A percentile compares a stretch with the other conserved stretches of the same genome.
Conservation (phyloP, 1,139 yeast genomes). For the Taphrina flavorubra region DNA sequence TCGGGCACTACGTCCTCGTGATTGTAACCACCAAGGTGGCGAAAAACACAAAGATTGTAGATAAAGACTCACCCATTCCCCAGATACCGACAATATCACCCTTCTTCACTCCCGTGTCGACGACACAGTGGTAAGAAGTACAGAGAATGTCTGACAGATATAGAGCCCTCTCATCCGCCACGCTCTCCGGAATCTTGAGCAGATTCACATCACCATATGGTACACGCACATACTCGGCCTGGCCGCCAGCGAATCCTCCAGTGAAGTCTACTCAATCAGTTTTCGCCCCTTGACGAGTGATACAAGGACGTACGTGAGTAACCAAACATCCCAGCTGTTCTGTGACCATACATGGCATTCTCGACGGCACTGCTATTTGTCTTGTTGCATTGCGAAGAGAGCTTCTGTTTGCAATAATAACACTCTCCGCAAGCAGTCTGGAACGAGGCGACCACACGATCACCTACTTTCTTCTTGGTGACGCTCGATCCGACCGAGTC, state of each 20-base stretch:
- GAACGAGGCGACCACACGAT: conserved; percentile 58
- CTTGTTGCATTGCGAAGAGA: conserved; percentile 54
- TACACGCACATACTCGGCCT: conserved; percentile 57
- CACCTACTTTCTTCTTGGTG: conserved; percentile 54
- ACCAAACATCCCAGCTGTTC: conserved; percentile 43
- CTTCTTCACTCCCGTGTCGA: conserved; percentile 49
- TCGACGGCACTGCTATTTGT: conserved; percentile 41
- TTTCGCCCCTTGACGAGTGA: no score
- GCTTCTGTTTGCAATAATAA: conserved; percentile 40
- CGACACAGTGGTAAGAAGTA: conserved; percentile 42
- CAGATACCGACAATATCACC: conserved; percentile 58
- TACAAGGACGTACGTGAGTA: conserved; percentile 30
- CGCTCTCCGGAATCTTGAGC: conserved; percentile 41
- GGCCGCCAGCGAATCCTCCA: conserved; percentile 44
- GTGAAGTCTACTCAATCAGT: conserved; percentile 22
- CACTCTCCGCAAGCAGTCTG: conserved; percentile 61
- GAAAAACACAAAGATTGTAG: not conserved
- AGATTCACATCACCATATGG: conserved; percentile 53
- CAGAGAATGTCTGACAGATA: conserved; percentile 43
- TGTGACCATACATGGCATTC: conserved; percentile 42
- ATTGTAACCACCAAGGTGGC: conserved; percentile 11
- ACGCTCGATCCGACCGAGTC: conserved; percentile 54
- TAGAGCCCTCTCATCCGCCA: conserved; percentile 43
- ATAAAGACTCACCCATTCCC: conserved; percentile 54
- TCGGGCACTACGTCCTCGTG: not conserved